Evolutionary conservation across 495 filamentous ascomycete genomes (phyloP), one percentile per base, ranked within the genome.

Genomic region (Penicillium daleae): DNA sequence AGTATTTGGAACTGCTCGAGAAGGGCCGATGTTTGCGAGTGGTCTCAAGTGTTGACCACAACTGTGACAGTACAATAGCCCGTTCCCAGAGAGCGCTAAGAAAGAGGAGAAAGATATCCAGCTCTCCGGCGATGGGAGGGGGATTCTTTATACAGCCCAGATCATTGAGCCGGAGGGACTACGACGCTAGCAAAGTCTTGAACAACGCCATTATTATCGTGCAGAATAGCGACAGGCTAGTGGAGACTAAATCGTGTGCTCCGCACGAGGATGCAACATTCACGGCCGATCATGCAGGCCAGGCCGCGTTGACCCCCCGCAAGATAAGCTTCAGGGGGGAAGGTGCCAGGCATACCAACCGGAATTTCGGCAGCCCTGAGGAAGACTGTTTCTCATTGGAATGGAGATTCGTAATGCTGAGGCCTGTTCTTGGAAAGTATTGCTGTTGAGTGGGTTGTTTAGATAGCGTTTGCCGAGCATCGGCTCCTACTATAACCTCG

Each of bases 221-320:
- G 33, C 6, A 29, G 61, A 15, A 31, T 13, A 19, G 27, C 19
- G 31, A 1, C 35, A 44, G 57, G 33, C 46, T 60, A 66, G 53
- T 54, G 52, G 56, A 57, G 44, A 39, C 35, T 46, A 60, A 56
- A 54, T 21, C 2, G 19, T 53, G 59, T 61, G 19, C 50, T 51
- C 46, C 63, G 58, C 53, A 51, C 29, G 57, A 46, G n/a, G 37
- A 64, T 65, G 57, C 54, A 65, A 61, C 61, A 46, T 2, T 57
- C 44, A 59, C 46, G 19, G 21, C 35, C 42, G 56, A 57, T 63
- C 56, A 27, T 54, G 61, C 35, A 37, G 39, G 42, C 40, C 46
- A 59, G 54, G 56, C 42, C 59, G 54, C 39, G 42, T 62, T 56
- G 57, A 62, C 64, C 64, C 63, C 64, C 61, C 58, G 61, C 42